phyloP scores from a whole-genome alignment of 345 rosid genomes.

The Excoecaria cochinchinensis region DNA sequence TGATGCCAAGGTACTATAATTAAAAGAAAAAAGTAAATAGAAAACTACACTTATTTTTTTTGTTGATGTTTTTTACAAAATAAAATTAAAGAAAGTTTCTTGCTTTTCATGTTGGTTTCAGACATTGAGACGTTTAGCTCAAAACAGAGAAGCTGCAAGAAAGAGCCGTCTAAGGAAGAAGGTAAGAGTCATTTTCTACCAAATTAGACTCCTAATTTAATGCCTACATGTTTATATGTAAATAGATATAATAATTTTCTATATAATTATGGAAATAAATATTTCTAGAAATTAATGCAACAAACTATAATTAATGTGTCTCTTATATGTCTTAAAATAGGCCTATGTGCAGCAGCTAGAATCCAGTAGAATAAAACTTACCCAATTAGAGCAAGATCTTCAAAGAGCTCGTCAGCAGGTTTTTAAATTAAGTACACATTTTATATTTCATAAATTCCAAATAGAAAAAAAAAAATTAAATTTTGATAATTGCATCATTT shows the following conservation, averaged over 20 bases:
- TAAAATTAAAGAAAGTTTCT: neutral
- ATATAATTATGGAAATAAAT: too few species aligned
- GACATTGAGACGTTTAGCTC: conserved; percentile 97
- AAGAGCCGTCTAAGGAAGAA: conserved; percentile 97
- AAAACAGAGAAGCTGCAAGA: conserved; percentile 99
- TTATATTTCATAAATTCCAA: neutral
- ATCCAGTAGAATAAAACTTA: conserved; percentile 80
- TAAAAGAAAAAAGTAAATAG: neutral
- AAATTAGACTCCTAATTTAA: neutral
- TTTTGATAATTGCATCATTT: neutral
- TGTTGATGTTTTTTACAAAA: neutral
- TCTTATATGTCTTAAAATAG: conserved; percentile 40
- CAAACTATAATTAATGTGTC: neutral
- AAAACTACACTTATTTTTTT: too few species aligned
- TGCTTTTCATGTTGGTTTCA: conserved; percentile 30
- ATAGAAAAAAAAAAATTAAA: neutral
- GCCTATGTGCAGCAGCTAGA: conserved; percentile 98
- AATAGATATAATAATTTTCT: too few species aligned
- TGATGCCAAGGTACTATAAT: conserved; percentile 76
- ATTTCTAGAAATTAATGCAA: neutral
- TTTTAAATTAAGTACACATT: conserved; percentile 6
- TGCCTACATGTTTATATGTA: neutral
- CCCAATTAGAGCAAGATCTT: conserved; percentile 92
- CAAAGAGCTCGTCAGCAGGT: conserved; percentile 97
- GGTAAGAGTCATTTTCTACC: conserved; percentile 34